phyloP scores from a whole-genome alignment of 768 basidiomycete genomes.

The Gymnopilus junonius region DNA sequence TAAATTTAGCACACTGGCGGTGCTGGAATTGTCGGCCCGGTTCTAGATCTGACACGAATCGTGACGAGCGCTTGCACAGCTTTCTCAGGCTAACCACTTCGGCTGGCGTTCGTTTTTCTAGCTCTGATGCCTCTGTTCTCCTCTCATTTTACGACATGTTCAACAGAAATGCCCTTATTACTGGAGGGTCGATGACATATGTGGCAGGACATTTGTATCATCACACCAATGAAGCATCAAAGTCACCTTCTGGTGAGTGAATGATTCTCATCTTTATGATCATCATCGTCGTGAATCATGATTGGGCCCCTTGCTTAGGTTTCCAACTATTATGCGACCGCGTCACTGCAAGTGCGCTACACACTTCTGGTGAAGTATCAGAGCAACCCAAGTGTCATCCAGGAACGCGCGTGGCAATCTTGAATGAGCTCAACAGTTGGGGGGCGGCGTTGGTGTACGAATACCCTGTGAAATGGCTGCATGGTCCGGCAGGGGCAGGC shows the following conservation, averaged over 20 bases:
- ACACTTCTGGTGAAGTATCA: constrained; percentile 18
- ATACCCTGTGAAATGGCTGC: constrained; percentile 1
- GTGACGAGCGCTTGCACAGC: neutral
- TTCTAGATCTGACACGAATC: no score
- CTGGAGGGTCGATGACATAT: neutral
- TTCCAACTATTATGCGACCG: neutral
- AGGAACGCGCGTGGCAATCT: constrained; percentile 11
- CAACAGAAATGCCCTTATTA: neutral
- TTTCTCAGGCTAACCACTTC: no score
- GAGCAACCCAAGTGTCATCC: constrained; percentile 19
- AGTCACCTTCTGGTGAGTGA: neutral
- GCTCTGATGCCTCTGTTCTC: neutral
- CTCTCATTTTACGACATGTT: neutral
- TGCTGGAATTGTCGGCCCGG: no score
- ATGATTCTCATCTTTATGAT: neutral
- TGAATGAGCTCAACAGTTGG: neutral
- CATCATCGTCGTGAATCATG: no score
- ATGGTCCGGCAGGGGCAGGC: constrained; percentile 14
- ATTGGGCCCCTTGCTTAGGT: neutral
- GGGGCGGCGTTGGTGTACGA: neutral
- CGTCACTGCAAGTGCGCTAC: constrained; percentile 8
- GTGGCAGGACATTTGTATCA: neutral
- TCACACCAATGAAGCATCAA: neutral
- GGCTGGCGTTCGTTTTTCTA: neutral
- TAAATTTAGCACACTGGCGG: no score